phyloP scores from a whole-genome alignment of 2,329 filamentous ascomycete genomes.

The Ceratocystiopsis minuta region DNA sequence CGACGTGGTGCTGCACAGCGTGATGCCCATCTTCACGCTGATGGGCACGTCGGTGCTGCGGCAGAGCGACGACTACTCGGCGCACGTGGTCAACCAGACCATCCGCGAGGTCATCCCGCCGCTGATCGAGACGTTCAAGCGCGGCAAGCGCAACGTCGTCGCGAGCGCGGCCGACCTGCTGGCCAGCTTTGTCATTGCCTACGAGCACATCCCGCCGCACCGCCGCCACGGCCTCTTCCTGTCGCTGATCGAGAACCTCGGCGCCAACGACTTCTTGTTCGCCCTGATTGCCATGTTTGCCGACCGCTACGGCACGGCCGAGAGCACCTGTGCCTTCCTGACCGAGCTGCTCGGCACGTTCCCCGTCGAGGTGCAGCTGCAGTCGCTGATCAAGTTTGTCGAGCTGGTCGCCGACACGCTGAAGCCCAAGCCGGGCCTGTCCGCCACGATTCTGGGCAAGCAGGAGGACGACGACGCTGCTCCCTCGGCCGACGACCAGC shows the following conservation, averaged over 20 bases:
- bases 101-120: constrained; percentile 89
- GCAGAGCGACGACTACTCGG: constrained; percentile 92
- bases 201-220: constrained; percentile 85
- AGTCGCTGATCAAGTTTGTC: constrained; percentile 61
- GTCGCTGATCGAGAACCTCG: constrained; percentile 69
- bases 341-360: constrained; percentile 58
- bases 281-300: constrained; percentile 76
- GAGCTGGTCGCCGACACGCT: constrained; percentile 59
- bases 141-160: constrained; percentile 59
- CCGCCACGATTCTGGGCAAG: constrained; percentile 49
- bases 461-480: constrained; percentile 19
- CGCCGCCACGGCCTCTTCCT: constrained; percentile 68
- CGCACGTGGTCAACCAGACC: constrained; percentile 87
- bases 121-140: constrained; percentile 67
- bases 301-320: constrained; percentile 70
- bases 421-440: constrained; percentile 55
- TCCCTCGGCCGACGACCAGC: constrained; percentile 20
- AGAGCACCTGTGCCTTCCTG: constrained; percentile 57
- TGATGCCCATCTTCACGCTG: constrained; percentile 98
- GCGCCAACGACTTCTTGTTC: constrained; percentile 71
- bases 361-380: constrained; percentile 55
- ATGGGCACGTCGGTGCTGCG: constrained; percentile 84
- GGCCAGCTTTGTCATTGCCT: constrained; percentile 90
- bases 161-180: constrained; percentile 75
- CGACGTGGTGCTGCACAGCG: constrained; percentile 81